Evolutionary conservation across 2,329 filamentous ascomycete genomes (phyloP).

Genomic region (Colletotrichum graminicola): DNA sequence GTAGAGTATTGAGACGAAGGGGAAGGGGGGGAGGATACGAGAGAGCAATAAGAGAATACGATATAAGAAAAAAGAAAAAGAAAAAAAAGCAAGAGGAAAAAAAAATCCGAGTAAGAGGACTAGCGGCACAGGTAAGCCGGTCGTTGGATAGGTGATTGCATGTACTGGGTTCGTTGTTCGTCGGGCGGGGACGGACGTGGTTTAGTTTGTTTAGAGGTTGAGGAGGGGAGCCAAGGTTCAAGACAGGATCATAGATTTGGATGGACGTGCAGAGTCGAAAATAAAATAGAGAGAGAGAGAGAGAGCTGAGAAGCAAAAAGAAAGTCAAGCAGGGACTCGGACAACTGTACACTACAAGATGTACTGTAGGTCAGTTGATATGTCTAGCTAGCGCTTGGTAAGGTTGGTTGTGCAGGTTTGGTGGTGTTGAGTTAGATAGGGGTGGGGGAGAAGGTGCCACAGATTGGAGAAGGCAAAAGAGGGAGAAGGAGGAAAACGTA

Average conservation of each 20-base stretch:
- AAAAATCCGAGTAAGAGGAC: slow-evolving; percentile 7
- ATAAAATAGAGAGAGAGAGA: not conserved
- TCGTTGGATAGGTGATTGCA: not conserved
- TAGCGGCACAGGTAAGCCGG: slow-evolving; percentile 12
- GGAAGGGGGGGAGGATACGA: slow-evolving; percentile 2
- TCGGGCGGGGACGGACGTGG: not conserved
- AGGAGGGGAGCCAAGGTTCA: not conserved
- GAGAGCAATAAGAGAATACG: not conserved
- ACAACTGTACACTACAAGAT: not conserved
- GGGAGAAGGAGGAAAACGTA: slow-evolving; percentile 4
- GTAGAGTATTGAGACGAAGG: slow-evolving; percentile 28
- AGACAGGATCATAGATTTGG: slow-evolving; percentile 8
- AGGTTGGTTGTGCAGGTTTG: not conserved
- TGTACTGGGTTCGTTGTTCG: not conserved
- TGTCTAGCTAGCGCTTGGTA: not conserved
- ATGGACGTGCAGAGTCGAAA: not conserved
- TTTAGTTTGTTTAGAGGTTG: not conserved
- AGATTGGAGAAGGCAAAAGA: slow-evolving; percentile 2
- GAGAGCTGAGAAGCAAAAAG: not conserved
- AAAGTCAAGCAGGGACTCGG: slow-evolving; percentile 6
- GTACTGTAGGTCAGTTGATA: slow-evolving; percentile 12
- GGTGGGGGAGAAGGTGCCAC: not conserved
- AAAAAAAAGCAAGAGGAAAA: not conserved
- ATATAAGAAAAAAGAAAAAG: fast-evolving
- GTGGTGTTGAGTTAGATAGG: not conserved